Base-by-base conservation (phyloP, 2,329 filamentous ascomycete genomes). In the Fusarium sp. region DNA sequence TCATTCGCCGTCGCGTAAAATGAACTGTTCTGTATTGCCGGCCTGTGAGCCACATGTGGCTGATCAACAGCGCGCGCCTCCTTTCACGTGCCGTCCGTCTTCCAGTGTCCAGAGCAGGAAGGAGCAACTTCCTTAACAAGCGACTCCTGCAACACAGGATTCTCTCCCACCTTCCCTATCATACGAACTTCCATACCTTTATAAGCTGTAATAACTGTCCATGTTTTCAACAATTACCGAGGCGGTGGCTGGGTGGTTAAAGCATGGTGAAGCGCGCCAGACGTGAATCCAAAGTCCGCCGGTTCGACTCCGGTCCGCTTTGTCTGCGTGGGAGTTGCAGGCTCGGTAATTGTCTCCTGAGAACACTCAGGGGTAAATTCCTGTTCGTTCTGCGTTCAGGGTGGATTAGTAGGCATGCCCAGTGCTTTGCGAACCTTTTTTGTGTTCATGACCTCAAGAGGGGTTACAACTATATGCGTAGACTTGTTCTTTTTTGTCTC, bases 361-460 rank as follows among this genome's bases (percentile, higher is more conserved):
- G 52, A 6, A 30, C 17, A 59, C 63, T 40, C 40, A 11, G 53
- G 8, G 60, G 60, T 37, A 14, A 52, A 59, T 37, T 30, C 63
- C 23, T 15, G 44, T 66, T 64, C 60, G 37, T 20, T 50, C 42
- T 23, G 30, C 52, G 42, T 59, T 65, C 50, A n/a, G 35, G 63
- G 62, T 37, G 60, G 52, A 59, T 48, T 66, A 66, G 60, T 66
- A 66, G 63, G 60, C 60, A 62, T 26, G 45, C 40, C 60, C 30
- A 50, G 63, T 50, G 52, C 63, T 65, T 58, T 65, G 63, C 63
- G 50, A 66, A 46, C 63, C 60, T 66, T 59, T 57, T 64, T 40
- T 40, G 10, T 27, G n/a, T 18, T 32, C 5, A 27, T 57, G 15
- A 27, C 10, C 8, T 23, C 33, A 30, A 27, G 12, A 40, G 7